Evolutionary conservation across 129 eudicot genomes (phyloP).

Genomic region (sunflower (Helianthus annuus)): DNA sequence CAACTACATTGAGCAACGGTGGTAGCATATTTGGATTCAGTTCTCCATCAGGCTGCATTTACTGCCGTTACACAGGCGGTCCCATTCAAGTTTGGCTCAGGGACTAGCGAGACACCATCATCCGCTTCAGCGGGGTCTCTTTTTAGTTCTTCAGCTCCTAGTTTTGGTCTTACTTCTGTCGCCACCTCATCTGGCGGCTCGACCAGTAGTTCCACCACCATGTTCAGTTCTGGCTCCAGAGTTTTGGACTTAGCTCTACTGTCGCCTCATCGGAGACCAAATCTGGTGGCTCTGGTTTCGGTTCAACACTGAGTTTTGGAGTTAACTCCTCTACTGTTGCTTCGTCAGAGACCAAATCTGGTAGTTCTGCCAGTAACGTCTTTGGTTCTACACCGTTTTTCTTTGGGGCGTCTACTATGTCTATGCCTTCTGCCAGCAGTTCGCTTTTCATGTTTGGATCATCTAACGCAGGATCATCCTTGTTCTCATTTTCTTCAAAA

Average conservation of each 20-base stretch:
- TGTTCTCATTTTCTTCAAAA: conserved; percentile 48
- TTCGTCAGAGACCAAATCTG: conserved; percentile 17
- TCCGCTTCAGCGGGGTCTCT: conserved; percentile 28
- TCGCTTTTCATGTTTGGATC: conserved; percentile 47
- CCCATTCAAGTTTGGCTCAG: conserved; percentile 53
- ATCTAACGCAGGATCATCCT: conserved; percentile 41
- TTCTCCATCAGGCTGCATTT: conserved; percentile 34
- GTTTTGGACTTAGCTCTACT: conserved; percentile 26
- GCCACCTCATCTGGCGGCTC: conserved; percentile 38
- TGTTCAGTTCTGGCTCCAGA: conserved; percentile 37
- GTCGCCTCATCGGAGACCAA: conserved; percentile 26
- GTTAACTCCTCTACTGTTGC: conserved; percentile 24
- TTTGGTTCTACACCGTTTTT: conserved; percentile 49
- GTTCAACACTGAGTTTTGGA: no score
- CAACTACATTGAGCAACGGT: no score
- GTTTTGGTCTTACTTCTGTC: conserved; percentile 35
- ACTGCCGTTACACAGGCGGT: conserved; percentile 33
- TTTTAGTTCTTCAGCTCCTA: conserved; percentile 35
- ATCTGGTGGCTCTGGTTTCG: conserved; percentile 30
- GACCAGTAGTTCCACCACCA: conserved; percentile 32
- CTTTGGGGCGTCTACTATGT: conserved; percentile 50
- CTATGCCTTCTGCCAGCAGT: conserved; percentile 35
- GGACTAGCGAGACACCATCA: conserved; percentile 45
- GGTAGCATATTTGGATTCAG: no score
- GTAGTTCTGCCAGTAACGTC: conserved; percentile 35